Base-by-base conservation (phyloP, 306 rosid species). In the Ziziphus jujuba region DNA sequence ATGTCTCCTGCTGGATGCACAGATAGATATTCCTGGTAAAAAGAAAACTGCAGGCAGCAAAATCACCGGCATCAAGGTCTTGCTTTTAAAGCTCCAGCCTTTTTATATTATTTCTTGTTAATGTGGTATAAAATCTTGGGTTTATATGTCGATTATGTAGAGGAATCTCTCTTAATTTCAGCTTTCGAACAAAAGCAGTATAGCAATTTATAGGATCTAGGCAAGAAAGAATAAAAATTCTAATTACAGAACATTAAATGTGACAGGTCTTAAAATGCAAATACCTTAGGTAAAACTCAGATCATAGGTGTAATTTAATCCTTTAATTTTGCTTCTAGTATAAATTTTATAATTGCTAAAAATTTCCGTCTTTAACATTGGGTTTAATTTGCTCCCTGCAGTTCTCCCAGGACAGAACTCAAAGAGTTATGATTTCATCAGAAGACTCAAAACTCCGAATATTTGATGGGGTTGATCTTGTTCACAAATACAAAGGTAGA, bases 1-100 rank as follows among this genome's bases (percentile, higher is more conserved):
- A 79, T 80, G 80, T 71, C 71, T 80, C 47, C 53, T 77, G 65
- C 80, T 83, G 72, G 87, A 83, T 59, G 75, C 81, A 10, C 79
- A 82, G 67, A 80, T 90, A 67, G 66, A 44, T 52, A 61, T 83
- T 51, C 66, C 21, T 16, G 88, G 87, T 56, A 86, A 80, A 80
- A 88, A 76, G 77, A 93, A 75, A 79, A 59, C 89, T 38, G 63
- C 87, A 3, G 79, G 92, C 50, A 90, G 80, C 74, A 88, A 81
- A 73, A 90, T 93, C 61, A 93, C 96, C 20, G 87, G 97, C 82
- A 85, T 93, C 81, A 89, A 93, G 99, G 99, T 92, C 35, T 59
- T 44, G 31, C 7, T 25, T 56, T 12, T 1, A 48, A 56, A 49
- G 59, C 70, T 73, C 74, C 73, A 58, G 74, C 66, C 31, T 49